Evolutionary conservation across 306 rosid genomes (phyloP).

Genomic region (Mimosa bimucronata): DNA sequence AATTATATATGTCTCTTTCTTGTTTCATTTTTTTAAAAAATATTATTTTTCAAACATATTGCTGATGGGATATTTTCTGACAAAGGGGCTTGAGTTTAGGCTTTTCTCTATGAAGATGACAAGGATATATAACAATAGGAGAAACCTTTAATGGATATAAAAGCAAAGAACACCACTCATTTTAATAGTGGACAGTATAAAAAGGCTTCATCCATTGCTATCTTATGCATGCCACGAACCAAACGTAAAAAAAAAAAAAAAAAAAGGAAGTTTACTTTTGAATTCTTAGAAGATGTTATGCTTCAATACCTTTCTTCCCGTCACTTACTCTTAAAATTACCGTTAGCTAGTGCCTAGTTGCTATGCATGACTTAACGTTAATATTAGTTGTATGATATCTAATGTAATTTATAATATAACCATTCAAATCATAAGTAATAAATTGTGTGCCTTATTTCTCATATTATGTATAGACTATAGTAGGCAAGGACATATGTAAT

Average conservation of each 20-base stretch:
- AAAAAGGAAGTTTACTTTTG: too few species aligned
- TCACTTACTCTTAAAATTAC: background rate
- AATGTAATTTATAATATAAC: background rate
- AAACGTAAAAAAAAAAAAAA: background rate
- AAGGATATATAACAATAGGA: background rate
- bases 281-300: background rate
- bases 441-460: too few species aligned
- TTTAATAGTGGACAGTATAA: background rate
- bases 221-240: background rate
- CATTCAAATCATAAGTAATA: background rate
- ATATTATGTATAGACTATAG: background rate
- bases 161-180: background rate
- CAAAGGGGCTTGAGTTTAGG: background rate
- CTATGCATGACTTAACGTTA: background rate
- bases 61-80: background rate
- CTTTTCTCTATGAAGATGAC: background rate
- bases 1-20: too few species aligned
- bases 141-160: background rate
- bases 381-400: background rate
- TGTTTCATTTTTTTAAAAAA: too few species aligned
- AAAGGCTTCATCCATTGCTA: background rate
- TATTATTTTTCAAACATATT: too few species aligned
- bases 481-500: background rate
- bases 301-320: background rate
- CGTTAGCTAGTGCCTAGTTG: background rate